Evolutionary conservation across 345 rosid genomes (phyloP).

Genomic region (Eucalyptus cloeziana): DNA sequence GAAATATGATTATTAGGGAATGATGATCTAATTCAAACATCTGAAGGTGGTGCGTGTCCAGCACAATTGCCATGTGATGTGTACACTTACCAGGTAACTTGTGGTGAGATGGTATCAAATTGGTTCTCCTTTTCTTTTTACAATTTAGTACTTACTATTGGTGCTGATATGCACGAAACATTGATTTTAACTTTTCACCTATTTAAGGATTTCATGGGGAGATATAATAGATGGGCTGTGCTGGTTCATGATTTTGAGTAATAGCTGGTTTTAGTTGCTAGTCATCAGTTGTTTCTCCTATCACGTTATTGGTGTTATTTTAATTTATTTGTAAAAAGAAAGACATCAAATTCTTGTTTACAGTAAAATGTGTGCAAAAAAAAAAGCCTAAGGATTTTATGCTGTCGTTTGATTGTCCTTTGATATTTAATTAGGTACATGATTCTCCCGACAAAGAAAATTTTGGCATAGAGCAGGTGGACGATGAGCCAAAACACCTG

Average conservation of each 20-base stretch:
- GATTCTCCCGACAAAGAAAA: constrained; percentile 46
- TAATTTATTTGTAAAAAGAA: neutral
- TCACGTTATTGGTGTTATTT: neutral
- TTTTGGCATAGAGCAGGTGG: constrained; percentile 24
- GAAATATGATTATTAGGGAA: constrained; percentile 18
- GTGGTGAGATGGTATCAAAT: neutral
- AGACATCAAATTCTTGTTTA: neutral
- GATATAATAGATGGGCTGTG: neutral
- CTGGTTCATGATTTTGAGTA: neutral
- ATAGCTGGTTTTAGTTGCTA: neutral
- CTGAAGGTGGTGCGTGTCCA: neutral
- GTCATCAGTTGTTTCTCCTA: neutral
- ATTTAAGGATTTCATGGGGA: neutral
- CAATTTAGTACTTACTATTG: neutral
- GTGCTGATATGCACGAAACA: neutral
- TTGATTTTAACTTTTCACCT: neutral
- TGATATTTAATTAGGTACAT: constrained; percentile 23
- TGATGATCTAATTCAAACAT: constrained; percentile 3
- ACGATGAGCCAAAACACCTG: constrained; percentile 3
- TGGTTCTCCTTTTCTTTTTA: neutral
- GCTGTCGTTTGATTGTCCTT: neutral
- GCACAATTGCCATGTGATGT: neutral
- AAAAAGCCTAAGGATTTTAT: neutral
- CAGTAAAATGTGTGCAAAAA: neutral
- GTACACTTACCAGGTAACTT: constrained; percentile 12